These are phyloP conservation scores for Pseudoperonospora humuli DNA, from an alignment of 352 stramenopile species.

Conservation along the genomic window DNA sequence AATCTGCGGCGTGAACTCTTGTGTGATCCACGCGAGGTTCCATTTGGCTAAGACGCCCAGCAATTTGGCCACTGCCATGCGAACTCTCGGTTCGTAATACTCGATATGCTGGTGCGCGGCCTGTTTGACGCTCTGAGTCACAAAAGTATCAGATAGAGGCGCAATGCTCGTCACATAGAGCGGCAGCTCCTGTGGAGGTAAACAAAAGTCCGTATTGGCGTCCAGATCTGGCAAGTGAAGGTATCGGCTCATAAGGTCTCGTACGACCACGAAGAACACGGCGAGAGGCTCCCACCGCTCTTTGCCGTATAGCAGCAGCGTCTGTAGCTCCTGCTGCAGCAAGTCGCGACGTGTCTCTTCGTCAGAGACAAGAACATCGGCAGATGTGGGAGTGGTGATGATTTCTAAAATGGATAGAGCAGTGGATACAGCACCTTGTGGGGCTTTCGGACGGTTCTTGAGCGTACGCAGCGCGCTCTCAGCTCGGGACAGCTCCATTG, in stretches of 20 bases:
- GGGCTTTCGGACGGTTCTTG: slow-evolving; percentile 58
- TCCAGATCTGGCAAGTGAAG: slow-evolving; percentile 25
- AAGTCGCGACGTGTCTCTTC: slow-evolving; percentile 21
- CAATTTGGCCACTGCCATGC: slow-evolving; percentile 63
- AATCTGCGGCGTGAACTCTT: slow-evolving; percentile 62
- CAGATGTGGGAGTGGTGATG: slow-evolving; percentile 2
- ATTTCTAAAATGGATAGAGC: slow-evolving; percentile 33
- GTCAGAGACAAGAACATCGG: not conserved
- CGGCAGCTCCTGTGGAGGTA: slow-evolving; percentile 5
- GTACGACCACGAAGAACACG: slow-evolving; percentile 49
- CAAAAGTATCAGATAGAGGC: slow-evolving; percentile 37
- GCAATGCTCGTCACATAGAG: slow-evolving; percentile 14
- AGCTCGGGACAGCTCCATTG: slow-evolving; percentile 62
- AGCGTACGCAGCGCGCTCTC: slow-evolving; percentile 68
- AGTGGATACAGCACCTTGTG: slow-evolving; percentile 29
- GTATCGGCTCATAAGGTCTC: slow-evolving; percentile 36
- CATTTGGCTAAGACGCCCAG: slow-evolving; percentile 60
- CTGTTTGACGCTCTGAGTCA: slow-evolving; percentile 35
- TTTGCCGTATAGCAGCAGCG: slow-evolving; percentile 41
- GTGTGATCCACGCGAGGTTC: slow-evolving; percentile 46
- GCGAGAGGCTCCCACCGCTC: slow-evolving; percentile 74
- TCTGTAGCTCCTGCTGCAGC: slow-evolving; percentile 45
- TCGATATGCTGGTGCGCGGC: slow-evolving; percentile 57
- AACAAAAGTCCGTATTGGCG: slow-evolving; percentile 24
- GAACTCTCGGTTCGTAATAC: slow-evolving; percentile 80